Base-by-base conservation (phyloP, 495 filamentous ascomycete species). In the Amphirosellinia nigrospora region DNA sequence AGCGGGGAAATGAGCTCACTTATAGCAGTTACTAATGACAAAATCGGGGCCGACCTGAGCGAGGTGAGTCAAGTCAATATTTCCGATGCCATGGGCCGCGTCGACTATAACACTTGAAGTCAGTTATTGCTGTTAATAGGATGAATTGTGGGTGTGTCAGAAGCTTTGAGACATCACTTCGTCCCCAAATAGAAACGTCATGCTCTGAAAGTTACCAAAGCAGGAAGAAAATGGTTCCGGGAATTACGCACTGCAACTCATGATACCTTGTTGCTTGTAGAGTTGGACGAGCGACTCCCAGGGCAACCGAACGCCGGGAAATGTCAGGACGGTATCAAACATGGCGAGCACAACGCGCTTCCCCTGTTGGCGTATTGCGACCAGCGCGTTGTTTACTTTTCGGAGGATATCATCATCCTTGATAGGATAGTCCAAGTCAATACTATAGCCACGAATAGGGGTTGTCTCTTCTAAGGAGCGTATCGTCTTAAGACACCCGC, bases 1-100 rank as follows among this genome's bases (percentile, higher is more conserved):
- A 61, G 58, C 21, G 28, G 91, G 90, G 43, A 85, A 84, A 74
- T 83, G 89, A 16, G 93, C 87, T 93, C 92, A 96, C 84, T 96
- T 96, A 78, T 96, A 91, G 71, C 86, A 89, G 72, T 94, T 96
- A 28, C 81, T 87, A n/a, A 91, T 84, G 69, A 94, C 89, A 78
- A 96, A 96, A 77, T 96, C 92, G 5, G 90, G 86, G 23, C 87
- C 83, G 28, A 93, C 67, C 15, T 60, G 68, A 16, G 69, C 74
- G 66, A 94, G 79, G 74, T 93, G 70, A 52, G 72, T 83, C 26
- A 97, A 78, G 16, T 84, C 84, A 38, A 96, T 85, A 53, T 93
- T 88, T 0, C 93, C 93, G 45, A 95, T 82, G 16, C 89, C 90
- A 75, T 95, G 92, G 3, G 92, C 92, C 7, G 82, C 92, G 74